Evolutionary conservation across 345 rosid species (phyloP).

Genomic region (Camelina laxa): DNA sequence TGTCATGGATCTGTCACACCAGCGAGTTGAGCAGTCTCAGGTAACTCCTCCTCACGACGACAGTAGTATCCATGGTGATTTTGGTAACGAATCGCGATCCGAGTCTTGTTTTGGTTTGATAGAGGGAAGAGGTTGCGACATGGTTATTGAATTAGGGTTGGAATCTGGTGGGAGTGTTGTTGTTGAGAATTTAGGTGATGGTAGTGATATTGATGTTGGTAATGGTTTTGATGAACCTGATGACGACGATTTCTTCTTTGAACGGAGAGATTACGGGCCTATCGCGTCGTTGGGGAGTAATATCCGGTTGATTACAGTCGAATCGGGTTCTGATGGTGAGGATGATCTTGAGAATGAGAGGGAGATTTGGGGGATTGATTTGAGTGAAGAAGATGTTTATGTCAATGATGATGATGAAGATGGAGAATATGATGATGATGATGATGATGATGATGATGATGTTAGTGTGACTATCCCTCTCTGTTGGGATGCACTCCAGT

Average conservation of each 20-base stretch:
- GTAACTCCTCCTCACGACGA: constrained; percentile 37
- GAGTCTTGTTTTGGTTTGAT: constrained; percentile 54
- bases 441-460: constrained; percentile 47
- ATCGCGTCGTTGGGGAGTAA: constrained; percentile 36
- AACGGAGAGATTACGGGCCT: constrained; percentile 52
- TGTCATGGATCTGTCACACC: constrained; percentile 80
- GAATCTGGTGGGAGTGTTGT: constrained; percentile 51
- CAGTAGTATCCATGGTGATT: not conserved
- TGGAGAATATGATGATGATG: constrained; percentile 38
- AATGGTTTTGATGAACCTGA: constrained; percentile 44
- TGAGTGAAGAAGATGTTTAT: constrained; percentile 62
- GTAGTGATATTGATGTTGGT: constrained; percentile 40
- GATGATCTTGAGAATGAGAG: constrained; percentile 30
- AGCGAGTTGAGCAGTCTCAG: constrained; percentile 83
- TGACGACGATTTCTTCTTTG: constrained; percentile 58
- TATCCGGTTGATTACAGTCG: constrained; percentile 48
- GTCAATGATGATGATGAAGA: constrained; percentile 34
- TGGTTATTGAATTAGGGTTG: constrained; percentile 51
- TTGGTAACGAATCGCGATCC: constrained; percentile 32
- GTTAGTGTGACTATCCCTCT: constrained; percentile 58
- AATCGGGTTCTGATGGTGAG: constrained; percentile 56
- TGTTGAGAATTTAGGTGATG: constrained; percentile 39
- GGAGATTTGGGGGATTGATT: constrained; percentile 45
- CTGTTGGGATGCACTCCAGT: constrained; percentile 73
- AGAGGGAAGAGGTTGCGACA: constrained; percentile 48